Base-by-base conservation (phyloP, 2,329 filamentous ascomycete species). In the Clonostachys rhizophaga region DNA sequence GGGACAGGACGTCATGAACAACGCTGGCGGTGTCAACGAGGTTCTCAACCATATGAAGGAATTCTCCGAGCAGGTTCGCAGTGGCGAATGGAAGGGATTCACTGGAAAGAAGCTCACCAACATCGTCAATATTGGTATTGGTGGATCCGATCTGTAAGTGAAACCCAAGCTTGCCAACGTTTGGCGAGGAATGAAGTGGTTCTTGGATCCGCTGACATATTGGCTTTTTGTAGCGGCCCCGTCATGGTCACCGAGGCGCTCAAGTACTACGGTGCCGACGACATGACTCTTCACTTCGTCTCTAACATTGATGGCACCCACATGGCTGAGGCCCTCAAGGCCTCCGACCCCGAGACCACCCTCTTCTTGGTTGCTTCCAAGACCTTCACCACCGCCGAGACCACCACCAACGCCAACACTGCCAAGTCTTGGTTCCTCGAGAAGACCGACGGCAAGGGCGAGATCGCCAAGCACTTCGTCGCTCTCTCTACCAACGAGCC, bases 231-330 rank as follows among this genome's bases (percentile, higher is more conserved):
- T 56, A 94, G 91, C 56, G 94, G 94, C 50, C 94, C 94, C 34
- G 94, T 99, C 67, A 99, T 99, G 94, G 94, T 99, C 58, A 94
- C 91, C 39, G 94, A 99, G 74, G 91, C 94, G 42, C 83, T 99
- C 60, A 97, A 96, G 80, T 81, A 91, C 64, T 99, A 99, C 69
- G 89, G 89, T 43, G 86, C 90, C 66, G 81, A 84, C 51, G 85
- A 87, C 70, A 81, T 91, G 75, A 96, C 85, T 54, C 81, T 97
- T 42, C 92, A 97, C 80, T 99, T 99, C 62, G 94, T 99, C 58
- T 97, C 92, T 75, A 99, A 99, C 81, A 97, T 99, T 65, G 94
- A 99, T 66, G 94, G 94, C 57, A 99, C 94, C 47, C 94, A 99
- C 76, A 90, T 97, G 67, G 89, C 91, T 43, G 94, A 99, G 75